Conservation (phyloP, 352 stramenopile species). For the Globisporangium takayamanum region DNA sequence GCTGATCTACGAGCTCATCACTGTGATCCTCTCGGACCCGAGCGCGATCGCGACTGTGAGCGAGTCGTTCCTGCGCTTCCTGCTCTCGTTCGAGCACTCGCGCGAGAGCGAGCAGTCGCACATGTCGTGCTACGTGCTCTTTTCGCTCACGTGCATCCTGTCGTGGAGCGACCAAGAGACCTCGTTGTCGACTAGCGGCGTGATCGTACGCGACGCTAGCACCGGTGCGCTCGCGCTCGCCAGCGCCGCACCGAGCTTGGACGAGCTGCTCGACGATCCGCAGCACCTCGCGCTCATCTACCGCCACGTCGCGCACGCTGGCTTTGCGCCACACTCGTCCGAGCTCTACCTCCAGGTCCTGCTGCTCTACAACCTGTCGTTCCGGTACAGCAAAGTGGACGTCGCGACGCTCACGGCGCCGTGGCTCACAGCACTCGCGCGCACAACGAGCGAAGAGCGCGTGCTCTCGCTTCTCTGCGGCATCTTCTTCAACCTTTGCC, state of each 20-base stretch:
- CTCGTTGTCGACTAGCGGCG: background rate
- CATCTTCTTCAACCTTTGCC: slow-evolving; percentile 59
- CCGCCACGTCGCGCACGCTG: slow-evolving; percentile 31
- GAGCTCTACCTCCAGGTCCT: slow-evolving; percentile 59
- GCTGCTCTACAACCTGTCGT: slow-evolving; percentile 74
- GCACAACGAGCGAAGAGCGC: slow-evolving; percentile 2
- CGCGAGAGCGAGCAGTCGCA: slow-evolving; percentile 1
- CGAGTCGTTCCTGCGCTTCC: slow-evolving; percentile 43
- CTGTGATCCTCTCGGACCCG: slow-evolving; percentile 41
- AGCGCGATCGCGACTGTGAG: slow-evolving; percentile 36
- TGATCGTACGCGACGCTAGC: background rate
- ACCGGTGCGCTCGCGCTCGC: too few relatives aligned
- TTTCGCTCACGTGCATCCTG: slow-evolving; percentile 50
- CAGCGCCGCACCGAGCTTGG: slow-evolving; percentile 12
- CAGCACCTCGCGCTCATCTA: slow-evolving; percentile 39
- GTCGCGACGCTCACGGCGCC: slow-evolving; percentile 28
- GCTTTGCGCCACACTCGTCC: slow-evolving; percentile 28
- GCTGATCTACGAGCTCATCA: slow-evolving; percentile 44
- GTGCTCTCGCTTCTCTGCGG: slow-evolving; percentile 38
- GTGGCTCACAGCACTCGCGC: slow-evolving; percentile 30
- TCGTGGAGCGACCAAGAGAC: slow-evolving; percentile 37
- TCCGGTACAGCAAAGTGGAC: slow-evolving; percentile 52
- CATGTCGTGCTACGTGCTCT: slow-evolving; percentile 59
- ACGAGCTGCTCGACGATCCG: slow-evolving; percentile 44
- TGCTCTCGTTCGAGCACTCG: slow-evolving; percentile 41